phyloP scores from a whole-genome alignment of 768 basidiomycete species.

The Amanita thiersii region DNA sequence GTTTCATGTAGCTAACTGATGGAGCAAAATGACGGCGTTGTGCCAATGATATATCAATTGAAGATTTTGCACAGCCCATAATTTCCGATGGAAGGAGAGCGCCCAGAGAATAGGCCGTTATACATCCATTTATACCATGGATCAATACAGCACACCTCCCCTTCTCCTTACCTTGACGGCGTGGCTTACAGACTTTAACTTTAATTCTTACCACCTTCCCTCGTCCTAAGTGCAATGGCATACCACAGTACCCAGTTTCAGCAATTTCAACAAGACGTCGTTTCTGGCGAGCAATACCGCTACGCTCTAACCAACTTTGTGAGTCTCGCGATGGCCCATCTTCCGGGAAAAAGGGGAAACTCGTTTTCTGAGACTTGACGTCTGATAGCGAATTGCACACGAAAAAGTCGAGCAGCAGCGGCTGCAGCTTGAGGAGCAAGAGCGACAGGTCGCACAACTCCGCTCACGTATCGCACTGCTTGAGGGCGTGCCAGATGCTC shows the following conservation, averaged over 20 bases:
- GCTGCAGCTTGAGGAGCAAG: conserved; percentile 72
- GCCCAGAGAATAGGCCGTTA: no score
- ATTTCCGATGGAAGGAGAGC: no score
- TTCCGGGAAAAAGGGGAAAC: no score
- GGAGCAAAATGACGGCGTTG: no score
- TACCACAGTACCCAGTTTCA: conserved; percentile 3
- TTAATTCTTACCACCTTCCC: neutral
- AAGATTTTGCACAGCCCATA: no score
- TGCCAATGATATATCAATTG: no score
- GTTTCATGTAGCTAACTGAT: no score
- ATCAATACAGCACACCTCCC: no score
- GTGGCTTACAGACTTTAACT: neutral
- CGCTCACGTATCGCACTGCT: conserved; percentile 63
- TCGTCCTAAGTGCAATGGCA: neutral
- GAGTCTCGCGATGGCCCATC: conserved; percentile 16
- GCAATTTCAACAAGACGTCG: conserved; percentile 27
- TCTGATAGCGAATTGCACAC: conserved; percentile 67
- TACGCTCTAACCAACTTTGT: conserved; percentile 83
- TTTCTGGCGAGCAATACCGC: conserved; percentile 63
- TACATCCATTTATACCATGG: no score
- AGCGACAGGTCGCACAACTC: conserved; percentile 70
- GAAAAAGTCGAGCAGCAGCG: conserved; percentile 84
- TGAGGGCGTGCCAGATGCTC: conserved; percentile 52
- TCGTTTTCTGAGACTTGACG: no score
- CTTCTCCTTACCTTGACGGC: no score